phyloP scores from a whole-genome alignment of 176 grass and related monocot species.

The Zizania latifolia region DNA sequence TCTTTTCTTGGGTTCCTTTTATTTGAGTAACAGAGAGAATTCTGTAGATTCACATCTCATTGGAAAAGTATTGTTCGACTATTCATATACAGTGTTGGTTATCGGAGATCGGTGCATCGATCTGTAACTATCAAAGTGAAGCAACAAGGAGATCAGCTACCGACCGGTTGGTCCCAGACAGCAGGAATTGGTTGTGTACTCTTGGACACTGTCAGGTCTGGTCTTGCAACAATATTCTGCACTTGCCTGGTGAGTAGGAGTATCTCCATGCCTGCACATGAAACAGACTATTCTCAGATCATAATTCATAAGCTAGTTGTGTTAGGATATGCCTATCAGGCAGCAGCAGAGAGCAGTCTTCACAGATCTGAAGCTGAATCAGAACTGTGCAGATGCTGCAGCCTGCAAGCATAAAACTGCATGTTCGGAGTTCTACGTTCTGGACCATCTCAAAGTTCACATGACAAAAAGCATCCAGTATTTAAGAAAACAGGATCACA shows the following conservation, averaged over 20 bases:
- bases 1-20: no score
- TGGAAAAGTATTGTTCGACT: no score
- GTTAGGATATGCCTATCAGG: background rate
- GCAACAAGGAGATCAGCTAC: slow-evolving; percentile 13
- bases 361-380: no score
- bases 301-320: background rate
- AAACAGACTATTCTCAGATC: background rate
- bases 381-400: background rate
- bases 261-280: background rate
- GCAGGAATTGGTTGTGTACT: background rate
- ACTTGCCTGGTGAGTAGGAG: background rate
- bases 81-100: background rate
- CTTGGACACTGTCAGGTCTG: background rate
- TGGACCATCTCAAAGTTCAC: no score
- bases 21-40: no score
- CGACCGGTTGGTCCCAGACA: slow-evolving; percentile 20
- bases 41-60: no score
- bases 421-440: background rate
- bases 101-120: background rate
- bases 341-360: no score
- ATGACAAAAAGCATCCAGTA: no score
- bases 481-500: no score
- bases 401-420: background rate
- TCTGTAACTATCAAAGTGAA: slow-evolving; percentile 24
- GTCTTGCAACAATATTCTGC: background rate